Evolutionary conservation across 768 basidiomycete genomes (phyloP), one percentile per base, ranked within the genome.

Genomic region (Amanita thiersii): DNA sequence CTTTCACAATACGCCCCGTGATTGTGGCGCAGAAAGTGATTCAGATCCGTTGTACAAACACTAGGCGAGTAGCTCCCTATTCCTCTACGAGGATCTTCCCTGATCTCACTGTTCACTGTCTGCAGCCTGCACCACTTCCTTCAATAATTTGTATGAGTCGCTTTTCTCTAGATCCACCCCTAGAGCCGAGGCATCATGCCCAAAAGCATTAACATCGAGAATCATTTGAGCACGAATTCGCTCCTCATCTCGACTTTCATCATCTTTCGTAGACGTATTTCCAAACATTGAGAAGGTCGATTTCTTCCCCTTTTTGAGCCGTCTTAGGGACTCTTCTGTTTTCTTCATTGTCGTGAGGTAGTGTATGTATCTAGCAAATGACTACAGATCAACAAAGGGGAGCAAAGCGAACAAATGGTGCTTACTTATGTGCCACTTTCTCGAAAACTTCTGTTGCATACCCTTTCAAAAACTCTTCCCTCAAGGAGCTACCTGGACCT

Each of bases 261-360:
- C 82, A 7, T 76, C 75, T 37, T 66, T 74, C 19, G 63, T 58
- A 10, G 57, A 57, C 2, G 70, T 48, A 36, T 63, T 66, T 20
- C 85, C 75, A 52, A 98, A 96, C 18, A 96, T 66, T 3, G 88
- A 87, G 58, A 89, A 86, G 0, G 79, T 68, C 0, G 68, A 49
- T 50, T 83, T 88, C 53, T 87, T 89, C 32, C 86, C 84, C 58
- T 87, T 94, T 56, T 92, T 91, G 51, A 94, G 70, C 26, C 86
- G 75, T 28, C 83, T 71, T 18, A 98, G 64, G 8, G 88, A 84
- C 55, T 92, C 91, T 49, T 97, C 91, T 5, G 89, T 89, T 67
- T 94, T 94, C 59, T 81, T 86, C 75, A 93, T 90, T 1, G 78
- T 75, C 7, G 79, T 69, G 17, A 98, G 68, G 54, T 88, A 84